These are phyloP conservation scores for Pseudophaeomoniella oleicola DNA, from an alignment of 2,329 filamentous ascomycete species.

Conservation along the genomic window DNA sequence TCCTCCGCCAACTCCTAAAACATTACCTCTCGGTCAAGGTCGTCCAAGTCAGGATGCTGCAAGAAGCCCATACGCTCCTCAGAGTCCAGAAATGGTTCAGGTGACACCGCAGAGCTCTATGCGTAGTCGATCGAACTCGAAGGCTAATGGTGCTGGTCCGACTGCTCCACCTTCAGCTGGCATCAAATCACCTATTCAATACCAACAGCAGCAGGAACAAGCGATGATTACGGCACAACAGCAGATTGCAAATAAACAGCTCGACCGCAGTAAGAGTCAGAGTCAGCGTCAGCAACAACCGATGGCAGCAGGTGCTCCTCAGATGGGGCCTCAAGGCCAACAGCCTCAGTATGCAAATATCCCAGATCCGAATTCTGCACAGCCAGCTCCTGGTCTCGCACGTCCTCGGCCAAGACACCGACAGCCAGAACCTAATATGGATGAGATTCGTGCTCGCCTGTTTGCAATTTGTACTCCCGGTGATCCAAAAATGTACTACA, in stretches of 20 bases:
- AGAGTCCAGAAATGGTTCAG: conserved; percentile 21
- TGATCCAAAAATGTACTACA: conserved; percentile 79
- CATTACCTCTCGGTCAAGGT: conserved; percentile 39
- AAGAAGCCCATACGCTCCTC: conserved; percentile 33
- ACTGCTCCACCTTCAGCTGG: conserved; percentile 21
- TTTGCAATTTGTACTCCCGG: conserved; percentile 82
- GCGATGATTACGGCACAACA: conserved; percentile 69
- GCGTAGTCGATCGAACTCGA: conserved; percentile 55
- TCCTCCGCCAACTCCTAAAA: conserved; percentile 21
- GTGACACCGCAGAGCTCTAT: conserved; percentile 53
- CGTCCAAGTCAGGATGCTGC: conserved; percentile 42
- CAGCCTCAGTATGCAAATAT: conserved; percentile 22
- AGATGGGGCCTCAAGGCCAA: conserved; percentile 10
- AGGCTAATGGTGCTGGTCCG: conserved; percentile 40
- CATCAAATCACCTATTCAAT: conserved; percentile 26
- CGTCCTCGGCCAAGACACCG: conserved; percentile 58
- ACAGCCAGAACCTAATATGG: conserved; percentile 60
- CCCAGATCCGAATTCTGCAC: conserved; percentile 20
- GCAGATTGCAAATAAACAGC: conserved; percentile 52
- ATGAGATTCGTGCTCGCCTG: conserved; percentile 70
- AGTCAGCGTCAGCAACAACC: conserved; percentile 42
- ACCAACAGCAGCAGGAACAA: conserved; percentile 65
- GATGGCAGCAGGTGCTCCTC: conserved; percentile 14
- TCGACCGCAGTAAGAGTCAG: conserved; percentile 63
- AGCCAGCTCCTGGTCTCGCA: conserved; percentile 31